phyloP scores from a whole-genome alignment of 2,329 filamentous ascomycete genomes.

The Xylaria digitata region DNA sequence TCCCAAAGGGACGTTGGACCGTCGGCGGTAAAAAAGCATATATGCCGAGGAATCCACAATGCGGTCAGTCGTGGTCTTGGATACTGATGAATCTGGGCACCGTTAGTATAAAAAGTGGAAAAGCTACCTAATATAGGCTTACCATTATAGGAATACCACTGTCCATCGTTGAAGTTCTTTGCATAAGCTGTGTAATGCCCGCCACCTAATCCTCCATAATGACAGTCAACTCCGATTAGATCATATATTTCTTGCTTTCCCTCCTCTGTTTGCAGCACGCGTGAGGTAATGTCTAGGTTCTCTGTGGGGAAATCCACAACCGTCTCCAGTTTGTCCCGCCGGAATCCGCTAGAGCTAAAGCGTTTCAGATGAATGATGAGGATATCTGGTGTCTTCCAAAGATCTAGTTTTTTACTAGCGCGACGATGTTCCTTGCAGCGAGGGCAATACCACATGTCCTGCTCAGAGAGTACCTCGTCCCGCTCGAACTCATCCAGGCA shows the following conservation, averaged over 20 bases:
- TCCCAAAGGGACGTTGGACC: conserved; percentile 80
- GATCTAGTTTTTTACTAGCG: conserved; percentile 94
- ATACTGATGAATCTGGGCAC: conserved; percentile 77
- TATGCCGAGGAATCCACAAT: conserved; percentile 85
- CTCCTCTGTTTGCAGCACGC: conserved; percentile 82
- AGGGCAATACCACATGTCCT: conserved; percentile 98
- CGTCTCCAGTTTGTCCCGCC: conserved; percentile 91
- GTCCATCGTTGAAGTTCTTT: conserved; percentile 87
- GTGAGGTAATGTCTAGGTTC: conserved; percentile 81
- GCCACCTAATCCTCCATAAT: conserved; percentile 91
- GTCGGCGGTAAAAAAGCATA: conserved; percentile 93
- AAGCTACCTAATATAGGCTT: conserved; percentile 51
- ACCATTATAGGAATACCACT: conserved; percentile 99
- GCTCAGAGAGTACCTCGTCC: conserved; percentile 90
- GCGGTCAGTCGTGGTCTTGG: conserved; percentile 67
- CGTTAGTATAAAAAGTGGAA: conserved; percentile 54
- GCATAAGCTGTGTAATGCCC: conserved; percentile 97
- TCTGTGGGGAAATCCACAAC: conserved; percentile 92
- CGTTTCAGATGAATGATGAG: conserved; percentile 95
- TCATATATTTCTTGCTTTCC: conserved; percentile 90
- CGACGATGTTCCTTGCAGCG: conserved; percentile 93
- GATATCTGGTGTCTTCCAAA: conserved; percentile 97
- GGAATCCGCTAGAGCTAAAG: conserved; percentile 85
- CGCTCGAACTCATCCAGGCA: conserved; percentile 96
- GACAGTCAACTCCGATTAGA: conserved; percentile 94